Conservation (phyloP, 164 flowering plant genomes). For the Umbellularia californica region DNA sequence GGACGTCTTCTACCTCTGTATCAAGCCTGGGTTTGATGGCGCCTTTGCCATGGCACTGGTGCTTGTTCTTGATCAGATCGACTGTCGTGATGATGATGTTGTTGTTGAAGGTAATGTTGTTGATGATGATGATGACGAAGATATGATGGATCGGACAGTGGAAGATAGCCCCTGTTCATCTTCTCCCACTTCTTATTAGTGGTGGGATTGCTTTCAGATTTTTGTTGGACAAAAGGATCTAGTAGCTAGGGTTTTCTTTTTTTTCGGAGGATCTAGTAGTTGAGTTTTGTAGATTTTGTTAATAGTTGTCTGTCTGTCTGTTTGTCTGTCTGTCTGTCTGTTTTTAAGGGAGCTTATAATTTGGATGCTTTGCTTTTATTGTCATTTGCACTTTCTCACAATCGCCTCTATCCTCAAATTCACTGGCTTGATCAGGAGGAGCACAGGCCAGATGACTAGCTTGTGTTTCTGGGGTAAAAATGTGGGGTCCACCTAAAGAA, state of each 20-base stretch:
- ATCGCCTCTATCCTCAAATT: too few species aligned
- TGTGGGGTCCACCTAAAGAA: too few species aligned
- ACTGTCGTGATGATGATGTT: conserved; percentile 30
- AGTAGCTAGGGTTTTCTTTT: not conserved
- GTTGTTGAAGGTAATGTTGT: not conserved
- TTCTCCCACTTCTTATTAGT: not conserved
- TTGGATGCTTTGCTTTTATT: too few species aligned
- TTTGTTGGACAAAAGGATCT: not conserved
- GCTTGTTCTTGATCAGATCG: conserved; percentile 77
- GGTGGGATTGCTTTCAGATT: not conserved
- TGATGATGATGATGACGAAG: not conserved
- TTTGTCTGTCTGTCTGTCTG: too few species aligned
- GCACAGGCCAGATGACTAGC: too few species aligned
- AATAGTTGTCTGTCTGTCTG: too few species aligned
- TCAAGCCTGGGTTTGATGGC: conserved; percentile 79
- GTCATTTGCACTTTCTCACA: too few species aligned
- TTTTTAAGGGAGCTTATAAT: too few species aligned
- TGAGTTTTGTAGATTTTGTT: not conserved
- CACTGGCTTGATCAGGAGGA: too few species aligned
- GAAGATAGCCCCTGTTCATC: not conserved
- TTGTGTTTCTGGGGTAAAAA: too few species aligned
- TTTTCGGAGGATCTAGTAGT: not conserved
- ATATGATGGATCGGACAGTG: not conserved
- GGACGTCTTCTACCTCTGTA: conserved; percentile 65
- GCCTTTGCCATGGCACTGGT: conserved; percentile 95